Percentiles rank a stretch among this genome's conserved stretches.
Conservation (phyloP, 2,329 filamentous ascomycete genomes). For the Fusarium compactum region DNA sequence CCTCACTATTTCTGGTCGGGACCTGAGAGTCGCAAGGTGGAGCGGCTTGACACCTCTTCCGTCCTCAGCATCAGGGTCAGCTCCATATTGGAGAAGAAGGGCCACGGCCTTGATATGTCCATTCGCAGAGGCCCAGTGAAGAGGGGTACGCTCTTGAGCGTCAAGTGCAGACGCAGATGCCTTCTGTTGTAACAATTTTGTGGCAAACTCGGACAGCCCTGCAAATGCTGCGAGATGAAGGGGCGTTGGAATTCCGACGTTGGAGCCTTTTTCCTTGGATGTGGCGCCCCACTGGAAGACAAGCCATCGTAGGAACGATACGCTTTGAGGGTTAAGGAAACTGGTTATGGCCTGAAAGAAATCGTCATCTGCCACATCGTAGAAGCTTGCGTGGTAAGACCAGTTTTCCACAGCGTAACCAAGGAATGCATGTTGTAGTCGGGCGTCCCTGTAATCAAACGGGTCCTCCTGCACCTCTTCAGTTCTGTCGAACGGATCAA, state of each 20-base stretch:
- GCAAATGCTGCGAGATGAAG: constrained; percentile 40
- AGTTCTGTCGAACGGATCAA: background rate
- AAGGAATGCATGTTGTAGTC: constrained; percentile 36
- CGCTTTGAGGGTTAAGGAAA: constrained; percentile 14
- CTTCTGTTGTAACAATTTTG: constrained; percentile 9
- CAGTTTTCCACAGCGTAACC: constrained; percentile 41
- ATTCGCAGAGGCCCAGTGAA: constrained; percentile 42
- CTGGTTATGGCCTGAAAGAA: constrained; percentile 12
- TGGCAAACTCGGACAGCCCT: constrained; percentile 31
- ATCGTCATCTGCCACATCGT: constrained; percentile 31
- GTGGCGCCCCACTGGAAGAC: constrained; percentile 30
- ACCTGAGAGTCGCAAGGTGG: constrained; percentile 35
- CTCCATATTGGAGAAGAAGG: constrained; percentile 25
- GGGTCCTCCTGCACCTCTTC: background rate
- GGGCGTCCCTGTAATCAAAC: constrained; percentile 34
- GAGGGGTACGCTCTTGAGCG: constrained; percentile 28
- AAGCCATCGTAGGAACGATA: constrained; percentile 36
- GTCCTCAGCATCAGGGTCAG: constrained; percentile 25
- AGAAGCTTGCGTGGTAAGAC: constrained; percentile 39
- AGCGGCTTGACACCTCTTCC: constrained; percentile 32
- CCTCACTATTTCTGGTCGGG: constrained; percentile 4
- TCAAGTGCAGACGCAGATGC: constrained; percentile 8
- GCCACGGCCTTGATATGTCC: constrained; percentile 28
- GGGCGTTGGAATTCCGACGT: constrained; percentile 25
- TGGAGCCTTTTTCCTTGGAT: constrained; percentile 2